phyloP scores from a whole-genome alignment of 2,329 filamentous ascomycete species.

The Fusarium sp. region DNA sequence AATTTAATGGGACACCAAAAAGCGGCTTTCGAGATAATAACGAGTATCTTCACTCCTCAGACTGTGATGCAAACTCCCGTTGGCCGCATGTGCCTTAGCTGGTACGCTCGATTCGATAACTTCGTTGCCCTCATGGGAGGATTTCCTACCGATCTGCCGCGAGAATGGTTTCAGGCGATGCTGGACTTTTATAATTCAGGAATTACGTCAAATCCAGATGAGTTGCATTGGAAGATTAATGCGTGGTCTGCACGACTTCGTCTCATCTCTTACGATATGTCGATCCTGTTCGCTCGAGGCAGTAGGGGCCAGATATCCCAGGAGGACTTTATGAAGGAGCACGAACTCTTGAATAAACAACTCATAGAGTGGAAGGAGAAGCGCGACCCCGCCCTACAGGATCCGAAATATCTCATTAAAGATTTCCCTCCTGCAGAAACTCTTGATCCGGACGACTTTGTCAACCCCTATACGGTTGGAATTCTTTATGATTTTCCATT shows the following conservation, averaged over 20 bases:
- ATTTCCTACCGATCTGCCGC: slow-evolving; percentile 77
- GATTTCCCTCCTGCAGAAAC: slow-evolving; percentile 67
- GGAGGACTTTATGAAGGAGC: slow-evolving; percentile 74
- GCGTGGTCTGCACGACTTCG: slow-evolving; percentile 74
- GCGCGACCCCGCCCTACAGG: slow-evolving; percentile 72
- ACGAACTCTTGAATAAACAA: slow-evolving; percentile 63
- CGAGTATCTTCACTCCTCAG: slow-evolving; percentile 80
- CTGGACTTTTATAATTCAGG: slow-evolving; percentile 73
- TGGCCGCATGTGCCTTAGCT: slow-evolving; percentile 80
- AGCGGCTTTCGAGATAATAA: slow-evolving; percentile 86
- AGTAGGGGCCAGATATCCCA: slow-evolving; percentile 72
- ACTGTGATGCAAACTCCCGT: slow-evolving; percentile 78
- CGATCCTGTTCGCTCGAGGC: slow-evolving; percentile 78
- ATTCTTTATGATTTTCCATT: slow-evolving; percentile 77
- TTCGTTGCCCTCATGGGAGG: slow-evolving; percentile 86
- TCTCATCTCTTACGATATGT: slow-evolving; percentile 83
- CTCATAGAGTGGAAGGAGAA: slow-evolving; percentile 65
- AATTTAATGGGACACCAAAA: slow-evolving; percentile 93
- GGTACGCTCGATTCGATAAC: slow-evolving; percentile 92
- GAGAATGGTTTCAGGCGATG: slow-evolving; percentile 80
- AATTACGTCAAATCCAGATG: slow-evolving; percentile 68
- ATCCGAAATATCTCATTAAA: slow-evolving; percentile 72
- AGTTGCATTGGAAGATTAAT: slow-evolving; percentile 75
- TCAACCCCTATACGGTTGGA: slow-evolving; percentile 78
- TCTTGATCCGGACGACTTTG: slow-evolving; percentile 73